These are phyloP conservation scores for Graphium sp. DNA, from an alignment of 2,329 filamentous ascomycete genomes.

Conservation along the genomic window DNA sequence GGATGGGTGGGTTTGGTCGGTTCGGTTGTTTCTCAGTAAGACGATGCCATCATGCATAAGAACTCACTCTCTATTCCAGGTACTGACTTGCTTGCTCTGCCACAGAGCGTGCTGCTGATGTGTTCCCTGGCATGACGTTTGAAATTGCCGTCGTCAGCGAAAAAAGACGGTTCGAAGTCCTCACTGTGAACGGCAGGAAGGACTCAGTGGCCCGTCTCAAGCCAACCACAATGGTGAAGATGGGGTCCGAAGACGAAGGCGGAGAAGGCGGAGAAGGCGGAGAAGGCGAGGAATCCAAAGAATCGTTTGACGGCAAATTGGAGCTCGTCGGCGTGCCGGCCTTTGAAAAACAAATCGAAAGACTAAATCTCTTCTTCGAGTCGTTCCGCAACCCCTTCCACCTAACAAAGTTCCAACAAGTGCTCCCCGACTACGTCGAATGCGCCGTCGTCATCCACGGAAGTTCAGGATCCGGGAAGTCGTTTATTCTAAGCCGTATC, in stretches of 20 bases:
- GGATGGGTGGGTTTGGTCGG: background rate
- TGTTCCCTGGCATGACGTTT: constrained; percentile 55
- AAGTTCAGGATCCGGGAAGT: constrained; percentile 73
- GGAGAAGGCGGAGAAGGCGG: background rate
- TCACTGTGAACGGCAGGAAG: constrained; percentile 34
- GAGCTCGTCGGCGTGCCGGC: constrained; percentile 46
- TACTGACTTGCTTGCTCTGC: background rate
- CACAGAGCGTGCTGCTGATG: constrained; percentile 43
- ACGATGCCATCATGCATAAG: constrained; percentile 31
- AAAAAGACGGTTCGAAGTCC: constrained; percentile 29
- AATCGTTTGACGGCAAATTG: constrained; percentile 17
- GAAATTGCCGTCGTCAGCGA: constrained; percentile 31
- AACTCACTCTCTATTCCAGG: constrained; percentile 18
- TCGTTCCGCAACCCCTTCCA: constrained; percentile 28
- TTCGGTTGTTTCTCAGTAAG: constrained; percentile 17
- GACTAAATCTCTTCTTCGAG: constrained; percentile 49
- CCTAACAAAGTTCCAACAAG: no score
- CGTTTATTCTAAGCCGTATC: constrained; percentile 52
- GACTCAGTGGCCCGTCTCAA: constrained; percentile 25
- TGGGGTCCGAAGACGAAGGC: constrained; percentile 1
- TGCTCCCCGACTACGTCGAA: no score
- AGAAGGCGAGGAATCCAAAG: no score
- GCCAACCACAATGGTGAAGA: constrained; percentile 15
- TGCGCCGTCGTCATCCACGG: constrained; percentile 62
- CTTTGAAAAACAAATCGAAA: constrained; percentile 42